Evolutionary conservation across 768 basidiomycete species (phyloP).

Genomic region (Jaapia argillacea): DNA sequence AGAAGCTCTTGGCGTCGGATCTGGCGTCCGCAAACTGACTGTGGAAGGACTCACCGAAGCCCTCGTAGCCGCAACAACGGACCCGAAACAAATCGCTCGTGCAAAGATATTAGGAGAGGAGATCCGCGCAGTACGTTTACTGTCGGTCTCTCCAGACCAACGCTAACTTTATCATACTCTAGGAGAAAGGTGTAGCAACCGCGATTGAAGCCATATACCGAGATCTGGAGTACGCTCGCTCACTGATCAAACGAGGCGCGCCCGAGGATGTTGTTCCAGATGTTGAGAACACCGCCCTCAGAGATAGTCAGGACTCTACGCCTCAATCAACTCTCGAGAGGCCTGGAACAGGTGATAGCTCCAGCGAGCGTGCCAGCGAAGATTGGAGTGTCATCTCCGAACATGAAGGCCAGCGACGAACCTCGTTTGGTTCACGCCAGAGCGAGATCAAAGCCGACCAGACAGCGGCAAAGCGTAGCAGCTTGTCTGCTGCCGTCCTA

Average conservation of each 20-base stretch:
- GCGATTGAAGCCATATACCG: slow-evolving; percentile 96
- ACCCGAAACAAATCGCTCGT: slow-evolving; percentile 79
- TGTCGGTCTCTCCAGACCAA: background rate
- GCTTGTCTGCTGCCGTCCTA: slow-evolving; percentile 50
- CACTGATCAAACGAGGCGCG: slow-evolving; percentile 58
- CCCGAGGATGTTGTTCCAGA: slow-evolving; percentile 15
- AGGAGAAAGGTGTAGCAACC: slow-evolving; percentile 93
- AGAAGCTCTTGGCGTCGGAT: slow-evolving; percentile 90
- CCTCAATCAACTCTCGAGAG: slow-evolving; percentile 9
- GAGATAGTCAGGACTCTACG: slow-evolving; percentile 13
- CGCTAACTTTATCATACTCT: slow-evolving; percentile 2
- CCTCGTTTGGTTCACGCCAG: background rate
- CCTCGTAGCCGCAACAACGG: slow-evolving; percentile 71
- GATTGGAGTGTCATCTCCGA: slow-evolving; percentile 89
- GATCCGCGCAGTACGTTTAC: slow-evolving; percentile 60
- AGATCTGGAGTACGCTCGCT: slow-evolving; percentile 89
- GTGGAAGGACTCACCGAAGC: slow-evolving; percentile 72
- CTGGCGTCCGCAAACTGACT: slow-evolving; percentile 80
- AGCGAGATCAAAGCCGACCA: slow-evolving; percentile 13
- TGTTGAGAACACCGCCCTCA: slow-evolving; percentile 25
- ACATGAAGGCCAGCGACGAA: slow-evolving; percentile 47
- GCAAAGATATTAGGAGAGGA: slow-evolving; percentile 80
- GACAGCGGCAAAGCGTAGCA: slow-evolving; percentile 47
- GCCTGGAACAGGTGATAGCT: slow-evolving; percentile 13
- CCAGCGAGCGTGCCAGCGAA: slow-evolving; percentile 51